Evolutionary conservation across 2,329 filamentous ascomycete species (phyloP), one percentile per base, ranked within the genome.

Genomic region (Phyllachora maydis): DNA sequence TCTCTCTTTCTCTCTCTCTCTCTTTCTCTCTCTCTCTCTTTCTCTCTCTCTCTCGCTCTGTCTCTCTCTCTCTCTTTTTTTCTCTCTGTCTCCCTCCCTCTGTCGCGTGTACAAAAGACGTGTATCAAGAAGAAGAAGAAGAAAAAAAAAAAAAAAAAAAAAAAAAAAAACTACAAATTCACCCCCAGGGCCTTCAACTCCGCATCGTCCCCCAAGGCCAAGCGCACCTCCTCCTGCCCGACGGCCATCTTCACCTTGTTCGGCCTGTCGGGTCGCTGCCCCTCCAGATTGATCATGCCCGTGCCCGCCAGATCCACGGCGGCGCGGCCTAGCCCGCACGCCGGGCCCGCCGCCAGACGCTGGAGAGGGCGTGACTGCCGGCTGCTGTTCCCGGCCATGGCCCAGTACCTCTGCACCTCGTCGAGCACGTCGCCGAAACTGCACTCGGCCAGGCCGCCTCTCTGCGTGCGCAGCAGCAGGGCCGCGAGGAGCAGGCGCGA

Each of bases 371-470:
- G n/a, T n/a, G n/a, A n/a, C n/a, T n/a, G n/a, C n/a, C n/a, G n/a
- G n/a, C 60, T 54, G 19, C 55, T 64, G 23, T 38, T 35, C 20
- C 26, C 28, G 15, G 61, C 59, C 41, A 74, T 54, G 24, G 61
- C 51, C 3, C 65, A 64, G 29, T 83, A 65, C 16, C 67, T 64
- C 37, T 70, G 71, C 28, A 77, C 71, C 48, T 98, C 88, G 35
- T 92, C 82, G 5, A 91, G 54, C 4, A 93, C 72, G 34, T 95
- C 88, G 11, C 82, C 81, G 28, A 92, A 67, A 0, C 81, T 74
- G 25, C 79, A 83, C 50, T 98, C 88, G 2, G 69, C 70, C 23
- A 93, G 60, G 4, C 88, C 88, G 1, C 77, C 88, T 25, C 85
- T 62, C 29, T 83, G 68, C 17, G 78, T 71, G 14, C 81, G 65